Percentiles rank a stretch among this genome's conserved stretches.
phyloP scores from a whole-genome alignment of 1,139 yeast species.

The Geotrichum macrosporum region DNA sequence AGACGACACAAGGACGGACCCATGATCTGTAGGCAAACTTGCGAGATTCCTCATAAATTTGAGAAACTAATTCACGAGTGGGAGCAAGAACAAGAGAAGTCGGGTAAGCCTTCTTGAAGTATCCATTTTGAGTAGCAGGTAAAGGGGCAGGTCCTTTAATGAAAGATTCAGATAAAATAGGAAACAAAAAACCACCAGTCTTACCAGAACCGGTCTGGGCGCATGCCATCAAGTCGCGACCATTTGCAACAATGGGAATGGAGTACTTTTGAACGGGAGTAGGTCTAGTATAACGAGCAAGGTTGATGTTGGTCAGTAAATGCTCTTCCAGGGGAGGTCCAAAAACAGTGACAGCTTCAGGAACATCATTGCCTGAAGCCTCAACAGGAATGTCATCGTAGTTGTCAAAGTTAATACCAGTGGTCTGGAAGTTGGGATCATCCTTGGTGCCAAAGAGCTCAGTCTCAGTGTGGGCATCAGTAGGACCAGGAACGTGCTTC shows the following conservation, averaged over 20 bases:
- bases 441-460: conserved; percentile 87
- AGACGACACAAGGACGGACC: conserved; percentile 95
- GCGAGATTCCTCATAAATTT: conserved; percentile 91
- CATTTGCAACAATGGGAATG: conserved; percentile 90
- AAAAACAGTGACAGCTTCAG: conserved; percentile 85
- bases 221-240: conserved; percentile 99
- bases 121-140: conserved; percentile 40
- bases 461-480: conserved; percentile 64
- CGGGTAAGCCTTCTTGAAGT: conserved; percentile 74
- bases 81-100: conserved; percentile 96
- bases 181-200: conserved; percentile 99
- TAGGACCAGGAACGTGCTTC: conserved; percentile 77
- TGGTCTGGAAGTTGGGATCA: conserved; percentile 76
- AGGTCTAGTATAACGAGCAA: conserved; percentile 90
- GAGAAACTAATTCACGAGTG: conserved; percentile 97
- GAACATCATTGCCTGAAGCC: conserved; percentile 92
- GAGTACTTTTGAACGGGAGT: conserved; percentile 99
- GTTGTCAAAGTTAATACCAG: conserved; percentile 97
- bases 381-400: conserved; percentile 98
- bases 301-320: conserved; percentile 77
- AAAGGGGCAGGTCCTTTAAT: conserved; percentile 76
- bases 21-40: conserved; percentile 97
- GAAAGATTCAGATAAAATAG: conserved; percentile 89
- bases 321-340: conserved; percentile 88
- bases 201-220: conserved; percentile 99